Base-by-base conservation (phyloP, 805 yeast species). In the Yamadazyma tumulicola region DNA sequence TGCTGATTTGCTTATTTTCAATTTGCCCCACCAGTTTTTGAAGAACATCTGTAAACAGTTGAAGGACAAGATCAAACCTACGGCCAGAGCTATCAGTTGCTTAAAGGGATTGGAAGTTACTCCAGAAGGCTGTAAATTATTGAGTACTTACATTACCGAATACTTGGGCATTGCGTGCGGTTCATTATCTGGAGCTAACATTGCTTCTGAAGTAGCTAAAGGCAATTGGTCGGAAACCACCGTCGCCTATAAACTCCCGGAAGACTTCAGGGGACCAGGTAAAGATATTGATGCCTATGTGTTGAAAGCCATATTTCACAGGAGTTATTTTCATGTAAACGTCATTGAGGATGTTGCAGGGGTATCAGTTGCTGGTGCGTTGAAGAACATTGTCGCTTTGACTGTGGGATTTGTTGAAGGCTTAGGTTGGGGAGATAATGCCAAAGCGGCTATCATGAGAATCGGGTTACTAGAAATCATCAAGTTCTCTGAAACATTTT, bases 401-500 rank as follows among this genome's bases (percentile, higher is more conserved):
- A 67, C 70, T 6, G 73, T 66, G 16, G 73, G 73, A 17, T 64
- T 67, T 38, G 72, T 67, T 27, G 72, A 66, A 48, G 73, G 73
- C 26, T 55, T 56, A 37, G 71, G 71, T 30, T 67, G 73, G 73
- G 73, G 73, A 48, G 73, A 67, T 54, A 67, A 67, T 39, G 72
- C 73, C 42, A 67, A 67, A 55, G 57, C 72, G 24, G 73, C 73
- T 28, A 57, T 67, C 45, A 67, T 67, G 73, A 60, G 73, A 52
- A 57, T 67, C 37, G 73, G 73, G 3, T 46, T 67, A 29, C 50
- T 60, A 39, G 73, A 67, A 47, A 66, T 54, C 37, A 65, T 67
- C 46, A 64, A 61, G 46, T 67, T 67, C 43, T 64, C 72, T 3
- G 73, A 79, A 54, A 74, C 72, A 49, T 91, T 85, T 66, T 60